A percentile compares a stretch with the other conserved stretches of the same genome.
Conservation (phyloP, 306 rosid species). For the Purshia tridentata region DNA sequence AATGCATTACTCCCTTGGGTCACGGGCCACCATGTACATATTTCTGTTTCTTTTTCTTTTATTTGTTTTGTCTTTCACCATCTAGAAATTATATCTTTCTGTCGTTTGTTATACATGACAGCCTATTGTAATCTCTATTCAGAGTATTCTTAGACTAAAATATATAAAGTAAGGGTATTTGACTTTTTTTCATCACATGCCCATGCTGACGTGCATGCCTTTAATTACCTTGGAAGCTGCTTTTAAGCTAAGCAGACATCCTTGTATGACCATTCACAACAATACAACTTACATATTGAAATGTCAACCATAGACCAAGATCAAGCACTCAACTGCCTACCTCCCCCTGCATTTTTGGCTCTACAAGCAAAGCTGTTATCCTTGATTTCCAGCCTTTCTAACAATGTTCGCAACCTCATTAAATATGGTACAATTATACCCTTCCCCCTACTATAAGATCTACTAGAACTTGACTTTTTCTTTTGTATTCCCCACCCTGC, state of each 20-base stretch:
- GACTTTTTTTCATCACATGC: conserved; percentile 27
- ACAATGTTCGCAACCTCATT: neutral
- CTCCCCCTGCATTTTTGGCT: conserved; percentile 18
- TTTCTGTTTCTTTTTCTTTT: too few species aligned
- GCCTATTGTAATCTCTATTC: neutral
- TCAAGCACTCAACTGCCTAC: neutral
- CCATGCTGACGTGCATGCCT: conserved; percentile 24
- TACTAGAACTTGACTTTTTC: neutral
- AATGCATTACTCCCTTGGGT: too few species aligned
- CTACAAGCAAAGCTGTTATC: conserved; percentile 24
- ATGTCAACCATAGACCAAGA: too few species aligned
- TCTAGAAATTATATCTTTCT: neutral
- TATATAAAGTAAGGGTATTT: neutral
- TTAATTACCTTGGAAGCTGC: conserved; percentile 16
- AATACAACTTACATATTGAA: too few species aligned
- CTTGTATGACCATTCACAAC: neutral
- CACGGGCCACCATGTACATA: too few species aligned
- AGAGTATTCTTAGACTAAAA: neutral
- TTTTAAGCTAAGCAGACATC: neutral
- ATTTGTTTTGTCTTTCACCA: too few species aligned
- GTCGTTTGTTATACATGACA: neutral
- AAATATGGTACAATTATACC: neutral
- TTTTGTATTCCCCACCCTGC: neutral
- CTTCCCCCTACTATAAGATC: conserved; percentile 7
- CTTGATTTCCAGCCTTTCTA: conserved; percentile 26